A percentile compares a stretch with the other conserved stretches of the same genome.
Conservation (phyloP, 139 green algal species). For the Ulvella scutata region DNA sequence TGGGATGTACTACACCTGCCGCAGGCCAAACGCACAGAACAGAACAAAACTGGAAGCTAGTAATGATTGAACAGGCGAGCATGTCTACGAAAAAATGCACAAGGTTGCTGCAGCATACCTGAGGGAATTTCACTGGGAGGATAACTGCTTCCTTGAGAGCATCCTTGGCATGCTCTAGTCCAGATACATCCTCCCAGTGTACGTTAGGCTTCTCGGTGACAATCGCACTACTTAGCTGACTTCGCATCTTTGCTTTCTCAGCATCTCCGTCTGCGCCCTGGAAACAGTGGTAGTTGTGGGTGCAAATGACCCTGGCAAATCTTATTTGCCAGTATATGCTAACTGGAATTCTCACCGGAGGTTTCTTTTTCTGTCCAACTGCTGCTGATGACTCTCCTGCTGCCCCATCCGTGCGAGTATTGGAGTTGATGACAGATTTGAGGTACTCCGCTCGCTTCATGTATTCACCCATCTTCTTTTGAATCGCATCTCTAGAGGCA, state of each 20-base stretch:
- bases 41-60: too few species aligned
- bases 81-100: too few species aligned
- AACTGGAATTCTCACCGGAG: slow-evolving; percentile 1
- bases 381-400: slow-evolving; percentile 5
- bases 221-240: not conserved
- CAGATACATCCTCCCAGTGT: slow-evolving; percentile 95
- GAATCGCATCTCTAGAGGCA: slow-evolving; percentile 39
- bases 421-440: slow-evolving; percentile 49
- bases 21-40: too few species aligned
- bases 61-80: too few species aligned
- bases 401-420: slow-evolving; percentile 5
- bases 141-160: slow-evolving; percentile 98
- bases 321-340: too few species aligned
- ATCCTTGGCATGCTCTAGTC: slow-evolving; percentile 92
- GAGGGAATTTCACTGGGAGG: slow-evolving; percentile 97
- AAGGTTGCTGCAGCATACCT: slow-evolving; percentile 61
- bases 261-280: not conserved
- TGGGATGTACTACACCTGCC: too few species aligned
- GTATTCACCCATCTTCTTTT: slow-evolving; percentile 79
- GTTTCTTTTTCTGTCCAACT: slow-evolving; percentile 7
- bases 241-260: not conserved
- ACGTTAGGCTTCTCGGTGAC: slow-evolving; percentile 7
- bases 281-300: slow-evolving; percentile 6
- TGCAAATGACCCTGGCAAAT: too few species aligned
- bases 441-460: slow-evolving; percentile 84